Base-by-base conservation (phyloP, 2,329 filamentous ascomycete genomes). In the Aschersonia sp. region DNA sequence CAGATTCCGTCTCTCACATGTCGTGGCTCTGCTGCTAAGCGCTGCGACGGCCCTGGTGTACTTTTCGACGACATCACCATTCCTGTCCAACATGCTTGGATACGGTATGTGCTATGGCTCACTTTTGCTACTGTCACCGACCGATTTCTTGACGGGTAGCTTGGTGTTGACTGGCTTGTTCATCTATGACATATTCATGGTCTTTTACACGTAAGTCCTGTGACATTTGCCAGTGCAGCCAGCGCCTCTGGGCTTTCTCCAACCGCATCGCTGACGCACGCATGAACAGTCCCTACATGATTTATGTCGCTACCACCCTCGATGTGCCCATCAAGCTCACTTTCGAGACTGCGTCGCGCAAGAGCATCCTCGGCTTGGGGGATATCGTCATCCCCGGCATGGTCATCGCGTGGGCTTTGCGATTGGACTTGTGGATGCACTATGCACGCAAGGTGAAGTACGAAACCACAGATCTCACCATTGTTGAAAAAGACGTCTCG, bases 301-400 rank as follows among this genome's bases (percentile, higher is more conserved):
- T 89, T 5, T 86, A 84, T 0, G 86, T 98, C 6, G 92, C 91
- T 9, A 94, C 84, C 5, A 84, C 83, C 41, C 71, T 98, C 30
- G 91, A 98, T 55, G 85, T 91, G 0, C 92, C 91, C 0, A 92
- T 96, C 62, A 97, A 96, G 62, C 77, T 98, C 5, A 75, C 92
- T 4, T 94, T 95, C 52, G 63, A 71, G 29, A 67, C 71, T 2
- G 82, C 85, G 2, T 74, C 76, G n/a, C 80, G 82, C 30, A 67
- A 71, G 31, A 78, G 86, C 47, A 94, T 97, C 76, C 80, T 98
- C 5, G 91, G 91, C 0, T 74, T 97, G 0, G 91, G 91, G n/a
- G 91, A 98, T 59, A 85, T 98, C 50, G 85, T 95, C 1, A 73
- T 98, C 3, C 91, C 91, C 0, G 92, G 91, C 6, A 88, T 97